Evolutionary conservation across 129 eudicot genomes (phyloP).

Genomic region (Pseudognaphalium luteoalbum): DNA sequence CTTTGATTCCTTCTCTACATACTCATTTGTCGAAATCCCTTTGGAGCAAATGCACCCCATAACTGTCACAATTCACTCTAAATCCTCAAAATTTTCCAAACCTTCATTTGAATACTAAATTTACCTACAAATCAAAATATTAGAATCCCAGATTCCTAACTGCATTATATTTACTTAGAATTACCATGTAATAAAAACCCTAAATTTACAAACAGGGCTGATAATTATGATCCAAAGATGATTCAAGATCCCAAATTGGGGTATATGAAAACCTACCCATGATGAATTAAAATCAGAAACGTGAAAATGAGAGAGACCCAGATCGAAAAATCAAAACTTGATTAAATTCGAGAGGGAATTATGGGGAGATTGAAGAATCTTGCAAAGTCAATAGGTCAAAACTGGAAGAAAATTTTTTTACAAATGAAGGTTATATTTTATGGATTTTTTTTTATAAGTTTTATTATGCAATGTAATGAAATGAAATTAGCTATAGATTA

Average conservation of each 20-base stretch:
- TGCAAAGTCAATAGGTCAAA: conserved; percentile 28
- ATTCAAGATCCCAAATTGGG: conserved; percentile 46
- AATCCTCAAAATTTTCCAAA: background rate
- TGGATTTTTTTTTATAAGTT: background rate
- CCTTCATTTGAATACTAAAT: background rate
- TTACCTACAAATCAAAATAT: background rate
- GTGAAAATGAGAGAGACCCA: conserved; percentile 14
- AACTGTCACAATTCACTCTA: conserved; percentile 23
- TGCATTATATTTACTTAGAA: conserved; percentile 15
- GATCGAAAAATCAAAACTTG: conserved; percentile 19
- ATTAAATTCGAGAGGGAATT: conserved; percentile 22
- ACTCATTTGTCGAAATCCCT: conserved; percentile 51
- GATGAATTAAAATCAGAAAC: conserved; percentile 30
- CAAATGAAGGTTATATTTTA: background rate
- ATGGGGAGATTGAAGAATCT: background rate
- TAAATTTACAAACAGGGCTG: conserved; percentile 8
- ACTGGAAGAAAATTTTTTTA: conserved; percentile 10
- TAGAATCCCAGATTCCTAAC: conserved; percentile 21
- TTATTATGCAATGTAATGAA: background rate
- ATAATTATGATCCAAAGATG: conserved; percentile 15
- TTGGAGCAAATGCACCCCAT: conserved; percentile 91
- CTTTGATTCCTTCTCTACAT: conserved; percentile 51
- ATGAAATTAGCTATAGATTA: no score
- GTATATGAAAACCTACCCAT: conserved; percentile 29
- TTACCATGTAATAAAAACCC: conserved; percentile 27